Evolutionary conservation across 345 rosid species (phyloP).

Genomic region (Atalantia buxifolia): DNA sequence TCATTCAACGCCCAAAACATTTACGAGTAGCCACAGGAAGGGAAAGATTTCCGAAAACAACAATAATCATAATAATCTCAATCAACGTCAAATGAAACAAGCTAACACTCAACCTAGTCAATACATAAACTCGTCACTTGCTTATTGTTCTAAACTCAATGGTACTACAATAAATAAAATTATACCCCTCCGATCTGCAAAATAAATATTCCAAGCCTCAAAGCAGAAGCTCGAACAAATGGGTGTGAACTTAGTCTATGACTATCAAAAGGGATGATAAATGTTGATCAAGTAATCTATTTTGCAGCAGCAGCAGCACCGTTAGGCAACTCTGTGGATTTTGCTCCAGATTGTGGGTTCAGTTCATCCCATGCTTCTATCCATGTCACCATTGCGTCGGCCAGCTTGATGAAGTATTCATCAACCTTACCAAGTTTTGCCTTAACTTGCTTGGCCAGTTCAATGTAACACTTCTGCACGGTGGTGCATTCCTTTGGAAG

Average conservation of each 20-base stretch:
- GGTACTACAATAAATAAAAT: constrained; percentile 1
- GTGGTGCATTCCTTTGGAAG: constrained; percentile 82
- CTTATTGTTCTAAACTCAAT: constrained; percentile 32
- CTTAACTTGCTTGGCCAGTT: constrained; percentile 74
- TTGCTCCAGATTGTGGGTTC: constrained; percentile 54
- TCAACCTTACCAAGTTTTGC: constrained; percentile 67
- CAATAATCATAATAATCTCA: constrained; percentile 10
- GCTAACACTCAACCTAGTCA: constrained; percentile 8
- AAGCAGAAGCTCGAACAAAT: constrained; percentile 11
- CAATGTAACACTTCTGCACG: constrained; percentile 83
- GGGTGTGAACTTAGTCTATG: not conserved
- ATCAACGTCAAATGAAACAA: constrained; percentile 1
- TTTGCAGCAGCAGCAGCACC: constrained; percentile 26
- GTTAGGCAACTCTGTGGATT: constrained; percentile 12
- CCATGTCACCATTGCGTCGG: constrained; percentile 91
- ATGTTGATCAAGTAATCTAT: constrained; percentile 7
- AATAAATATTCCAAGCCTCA: constrained; percentile 19
- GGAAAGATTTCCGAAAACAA: not conserved
- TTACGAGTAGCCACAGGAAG: not conserved
- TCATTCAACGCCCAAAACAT: not conserved
- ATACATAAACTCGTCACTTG: constrained; percentile 4
- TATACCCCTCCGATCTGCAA: constrained; percentile 15
- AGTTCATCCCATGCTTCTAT: constrained; percentile 92
- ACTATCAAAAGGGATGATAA: constrained; percentile 5
- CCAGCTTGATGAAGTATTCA: constrained; percentile 77